These are phyloP conservation scores for Circinella umbellata DNA, from an alignment of 371 early-diverging fungal genomes.

Conservation along the genomic window DNA sequence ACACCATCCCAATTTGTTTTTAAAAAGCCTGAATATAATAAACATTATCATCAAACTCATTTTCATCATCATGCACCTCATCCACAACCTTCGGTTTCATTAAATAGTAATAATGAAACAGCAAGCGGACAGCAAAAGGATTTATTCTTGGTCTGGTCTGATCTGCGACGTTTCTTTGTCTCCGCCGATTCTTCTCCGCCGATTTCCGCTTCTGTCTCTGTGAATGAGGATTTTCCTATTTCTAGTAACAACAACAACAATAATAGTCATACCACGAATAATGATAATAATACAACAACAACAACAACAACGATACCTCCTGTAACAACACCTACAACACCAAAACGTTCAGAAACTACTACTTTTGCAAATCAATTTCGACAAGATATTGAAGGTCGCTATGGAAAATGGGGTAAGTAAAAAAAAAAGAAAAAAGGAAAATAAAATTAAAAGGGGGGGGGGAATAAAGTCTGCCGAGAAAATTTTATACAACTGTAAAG, in stretches of 20 bases:
- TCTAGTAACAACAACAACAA: background rate
- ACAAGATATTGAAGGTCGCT: slow-evolving; percentile 31
- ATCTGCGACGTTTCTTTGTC: slow-evolving; percentile 32
- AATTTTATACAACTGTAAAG: no score
- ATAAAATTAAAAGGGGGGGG: no score
- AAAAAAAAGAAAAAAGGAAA: background rate
- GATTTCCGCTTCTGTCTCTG: slow-evolving; percentile 13
- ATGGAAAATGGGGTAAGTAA: slow-evolving; percentile 38
- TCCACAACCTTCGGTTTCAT: background rate
- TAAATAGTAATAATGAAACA: background rate
- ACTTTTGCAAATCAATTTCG: slow-evolving; percentile 38
- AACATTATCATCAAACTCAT: slow-evolving; percentile 43
- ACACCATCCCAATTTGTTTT: slow-evolving; percentile 49
- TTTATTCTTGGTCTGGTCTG: slow-evolving; percentile 29
- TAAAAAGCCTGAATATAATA: slow-evolving; percentile 43
- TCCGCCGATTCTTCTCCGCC: slow-evolving; percentile 26
- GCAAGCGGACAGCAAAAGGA: slow-evolving; percentile 10
- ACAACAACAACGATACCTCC: background rate
- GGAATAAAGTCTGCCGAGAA: no score
- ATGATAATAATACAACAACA: background rate
- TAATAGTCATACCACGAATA: background rate
- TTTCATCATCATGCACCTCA: slow-evolving; percentile 30
- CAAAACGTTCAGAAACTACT: background rate
- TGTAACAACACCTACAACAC: background rate
- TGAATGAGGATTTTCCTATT: background rate